phyloP scores from a whole-genome alignment of 2,329 filamentous ascomycete genomes.

The Bipolaris zeicola region DNA sequence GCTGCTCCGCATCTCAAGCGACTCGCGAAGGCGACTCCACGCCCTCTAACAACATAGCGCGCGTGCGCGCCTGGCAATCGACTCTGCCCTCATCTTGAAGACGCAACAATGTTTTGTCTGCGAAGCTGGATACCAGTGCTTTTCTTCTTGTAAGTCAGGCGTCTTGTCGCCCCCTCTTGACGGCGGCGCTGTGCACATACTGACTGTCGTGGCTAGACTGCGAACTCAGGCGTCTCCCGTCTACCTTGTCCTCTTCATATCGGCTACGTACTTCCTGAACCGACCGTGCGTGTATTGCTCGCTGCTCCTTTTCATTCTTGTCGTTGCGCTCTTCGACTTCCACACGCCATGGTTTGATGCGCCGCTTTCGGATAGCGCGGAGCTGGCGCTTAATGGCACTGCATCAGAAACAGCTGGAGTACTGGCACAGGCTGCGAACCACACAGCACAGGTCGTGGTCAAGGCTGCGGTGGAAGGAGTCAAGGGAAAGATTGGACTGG shows the following conservation, averaged over 20 bases:
- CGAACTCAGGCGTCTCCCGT: conserved; percentile 56
- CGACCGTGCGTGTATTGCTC: conserved; percentile 98
- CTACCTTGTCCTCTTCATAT: conserved; percentile 63
- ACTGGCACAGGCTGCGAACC: conserved; percentile 69
- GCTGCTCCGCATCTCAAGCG: conserved; percentile 3
- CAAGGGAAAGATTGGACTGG: conserved; percentile 27
- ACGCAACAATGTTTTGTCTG: conserved; percentile 66
- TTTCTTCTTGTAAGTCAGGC: conserved; percentile 55
- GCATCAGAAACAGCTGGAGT: conserved; percentile 64
- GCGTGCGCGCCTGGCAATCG: conserved; percentile 19
- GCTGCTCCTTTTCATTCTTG: conserved; percentile 90
- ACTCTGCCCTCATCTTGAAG: neutral
- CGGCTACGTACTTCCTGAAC: conserved; percentile 94
- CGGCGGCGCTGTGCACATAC: conserved; percentile 2
- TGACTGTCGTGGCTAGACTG: conserved; percentile 25
- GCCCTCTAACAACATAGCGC: conserved; percentile 2
- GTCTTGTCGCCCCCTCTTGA: neutral
- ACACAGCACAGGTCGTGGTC: conserved; percentile 40
- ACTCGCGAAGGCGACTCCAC: neutral
- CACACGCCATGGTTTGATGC: conserved; percentile 91
- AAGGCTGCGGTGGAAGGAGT: conserved; percentile 38
- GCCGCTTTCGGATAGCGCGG: conserved; percentile 53
- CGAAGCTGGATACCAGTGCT: conserved; percentile 61
- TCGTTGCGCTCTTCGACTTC: conserved; percentile 95
- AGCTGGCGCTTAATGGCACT: conserved; percentile 39